Conservation (phyloP, 1,284 basidiomycete genomes). For the Cryptococcus floricola region DNA sequence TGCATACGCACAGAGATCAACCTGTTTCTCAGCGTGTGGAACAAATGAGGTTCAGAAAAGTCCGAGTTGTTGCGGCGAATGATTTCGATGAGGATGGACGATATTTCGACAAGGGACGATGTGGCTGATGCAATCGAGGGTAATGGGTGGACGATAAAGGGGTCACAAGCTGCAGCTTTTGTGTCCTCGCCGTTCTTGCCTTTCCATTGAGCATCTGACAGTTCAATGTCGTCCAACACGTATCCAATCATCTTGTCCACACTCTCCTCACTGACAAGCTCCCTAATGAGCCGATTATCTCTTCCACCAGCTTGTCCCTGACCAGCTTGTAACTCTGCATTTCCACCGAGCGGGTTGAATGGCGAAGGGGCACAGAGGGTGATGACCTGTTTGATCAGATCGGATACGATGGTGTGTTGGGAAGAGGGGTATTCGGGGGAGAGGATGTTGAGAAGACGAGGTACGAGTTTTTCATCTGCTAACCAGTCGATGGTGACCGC, state of each 20-base stretch:
- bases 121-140: constrained; percentile 72
- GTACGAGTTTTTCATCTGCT: constrained; percentile 77
- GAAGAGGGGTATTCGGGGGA: constrained; percentile 73
- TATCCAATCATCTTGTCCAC: constrained; percentile 71
- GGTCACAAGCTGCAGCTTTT: constrained; percentile 25
- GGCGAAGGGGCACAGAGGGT: constrained; percentile 83
- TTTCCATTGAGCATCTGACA: constrained; percentile 36
- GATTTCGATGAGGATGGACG: constrained; percentile 88
- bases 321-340: constrained; percentile 55
- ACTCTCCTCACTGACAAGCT: constrained; percentile 75
- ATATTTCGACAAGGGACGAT: constrained; percentile 83
- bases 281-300: constrained; percentile 78
- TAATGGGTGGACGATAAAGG: constrained; percentile 46
- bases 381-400: constrained; percentile 91
- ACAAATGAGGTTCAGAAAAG: constrained; percentile 97
- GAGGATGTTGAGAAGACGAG: constrained; percentile 73
- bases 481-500: constrained; percentile 89
- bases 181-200: constrained; percentile 18
- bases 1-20: constrained; percentile 64
- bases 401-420: constrained; percentile 81
- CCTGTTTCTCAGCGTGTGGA: constrained; percentile 86
- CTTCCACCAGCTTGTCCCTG: constrained; percentile 28
- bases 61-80: constrained; percentile 99
- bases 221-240: constrained; percentile 68
- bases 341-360: constrained; percentile 55